These are phyloP conservation scores for Corylus heterophylla DNA, from an alignment of 306 rosid species.

Conservation along the genomic window DNA sequence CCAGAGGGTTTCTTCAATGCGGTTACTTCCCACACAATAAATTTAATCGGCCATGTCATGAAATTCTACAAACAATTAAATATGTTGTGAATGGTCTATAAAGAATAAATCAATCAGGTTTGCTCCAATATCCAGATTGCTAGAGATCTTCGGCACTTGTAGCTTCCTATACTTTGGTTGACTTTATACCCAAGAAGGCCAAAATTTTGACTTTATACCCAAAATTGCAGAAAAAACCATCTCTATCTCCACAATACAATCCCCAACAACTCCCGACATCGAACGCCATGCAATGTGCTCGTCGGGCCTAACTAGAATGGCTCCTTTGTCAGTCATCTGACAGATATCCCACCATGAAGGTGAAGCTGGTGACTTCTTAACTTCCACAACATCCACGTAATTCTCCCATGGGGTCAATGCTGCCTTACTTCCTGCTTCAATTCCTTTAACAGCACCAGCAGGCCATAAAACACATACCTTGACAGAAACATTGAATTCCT, in stretches of 20 bases:
- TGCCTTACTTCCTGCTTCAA: slow-evolving; percentile 47
- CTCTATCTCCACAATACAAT: slow-evolving; percentile 58
- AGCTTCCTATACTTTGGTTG: not conserved
- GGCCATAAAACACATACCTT: slow-evolving; percentile 76
- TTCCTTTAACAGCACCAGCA: slow-evolving; percentile 29
- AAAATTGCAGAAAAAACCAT: slow-evolving; percentile 61
- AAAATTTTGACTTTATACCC: slow-evolving; percentile 11
- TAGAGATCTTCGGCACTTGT: not conserved
- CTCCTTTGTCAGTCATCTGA: slow-evolving; percentile 65
- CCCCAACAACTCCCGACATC: slow-evolving; percentile 46
- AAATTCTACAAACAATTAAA: not conserved
- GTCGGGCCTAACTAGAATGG: slow-evolving; percentile 79
- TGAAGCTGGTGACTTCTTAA: slow-evolving; percentile 40
- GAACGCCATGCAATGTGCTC: slow-evolving; percentile 85
- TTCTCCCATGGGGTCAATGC: slow-evolving; percentile 63
- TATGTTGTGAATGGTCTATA: not conserved
- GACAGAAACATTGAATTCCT: slow-evolving; percentile 51
- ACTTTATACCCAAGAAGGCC: slow-evolving; percentile 21
- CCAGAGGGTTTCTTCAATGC: not conserved
- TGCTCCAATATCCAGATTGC: not conserved
- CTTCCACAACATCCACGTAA: slow-evolving; percentile 58
- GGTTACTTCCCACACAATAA: not conserved
- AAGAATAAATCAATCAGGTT: not conserved
- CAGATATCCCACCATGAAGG: slow-evolving; percentile 77
- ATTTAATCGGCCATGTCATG: not conserved